Evolutionary conservation across 768 basidiomycete species (phyloP).

Genomic region (Naematelia encephala): DNA sequence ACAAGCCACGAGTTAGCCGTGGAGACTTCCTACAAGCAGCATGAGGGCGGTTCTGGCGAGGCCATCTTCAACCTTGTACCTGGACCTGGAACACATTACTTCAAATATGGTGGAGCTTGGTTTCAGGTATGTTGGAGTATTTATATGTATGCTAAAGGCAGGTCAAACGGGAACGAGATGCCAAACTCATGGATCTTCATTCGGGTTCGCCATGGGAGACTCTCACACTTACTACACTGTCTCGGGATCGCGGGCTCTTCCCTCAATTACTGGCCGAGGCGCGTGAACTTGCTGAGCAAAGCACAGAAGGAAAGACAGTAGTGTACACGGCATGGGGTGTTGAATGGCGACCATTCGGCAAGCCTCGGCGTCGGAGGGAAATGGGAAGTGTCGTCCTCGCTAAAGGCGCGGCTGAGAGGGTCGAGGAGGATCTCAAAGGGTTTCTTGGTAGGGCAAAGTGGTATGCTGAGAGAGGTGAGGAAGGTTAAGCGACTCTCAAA

Average conservation of each 20-base stretch:
- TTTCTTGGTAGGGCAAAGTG: conserved; percentile 82
- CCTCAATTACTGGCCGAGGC: conserved; percentile 78
- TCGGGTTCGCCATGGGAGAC: conserved; percentile 97
- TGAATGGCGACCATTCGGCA: conserved; percentile 94
- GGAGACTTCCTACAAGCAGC: conserved; percentile 79
- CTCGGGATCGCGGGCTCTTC: conserved; percentile 77
- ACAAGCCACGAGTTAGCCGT: conserved; percentile 91
- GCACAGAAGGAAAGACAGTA: conserved; percentile 88
- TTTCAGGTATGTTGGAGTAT: conserved; percentile 65
- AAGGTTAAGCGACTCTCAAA: neutral
- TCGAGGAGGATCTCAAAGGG: conserved; percentile 73
- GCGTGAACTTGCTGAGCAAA: conserved; percentile 76
- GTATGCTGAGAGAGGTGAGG: conserved; percentile 96
- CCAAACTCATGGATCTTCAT: conserved; percentile 83
- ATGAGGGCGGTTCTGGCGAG: conserved; percentile 86
- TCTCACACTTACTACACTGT: conserved; percentile 86
- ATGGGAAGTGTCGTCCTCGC: conserved; percentile 84
- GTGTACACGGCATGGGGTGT: conserved; percentile 95
- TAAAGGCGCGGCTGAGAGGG: conserved; percentile 72
- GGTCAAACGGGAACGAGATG: conserved; percentile 93
- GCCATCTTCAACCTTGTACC: conserved; percentile 91
- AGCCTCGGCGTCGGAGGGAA: conserved; percentile 79
- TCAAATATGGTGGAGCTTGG: conserved; percentile 87
- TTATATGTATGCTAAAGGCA: conserved; percentile 52
- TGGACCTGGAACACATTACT: conserved; percentile 89